Base-by-base conservation (phyloP, 768 basidiomycete species). In the Xerocomus potaroensis region DNA sequence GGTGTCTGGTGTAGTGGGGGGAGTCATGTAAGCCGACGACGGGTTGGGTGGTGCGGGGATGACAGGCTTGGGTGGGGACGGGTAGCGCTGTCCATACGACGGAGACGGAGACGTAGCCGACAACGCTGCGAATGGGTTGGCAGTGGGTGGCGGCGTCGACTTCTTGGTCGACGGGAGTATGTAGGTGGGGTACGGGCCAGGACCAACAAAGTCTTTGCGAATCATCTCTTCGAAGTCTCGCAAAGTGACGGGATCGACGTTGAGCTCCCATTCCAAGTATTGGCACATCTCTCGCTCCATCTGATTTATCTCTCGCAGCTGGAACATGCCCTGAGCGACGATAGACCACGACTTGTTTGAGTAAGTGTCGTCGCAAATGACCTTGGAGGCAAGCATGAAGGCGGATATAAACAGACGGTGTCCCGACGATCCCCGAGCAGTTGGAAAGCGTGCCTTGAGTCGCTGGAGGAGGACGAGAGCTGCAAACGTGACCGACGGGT, bases 311-410 rank as follows among this genome's bases (percentile, higher is more conserved):
- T 87, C 86, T 26, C 79, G 72, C 0, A 87, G 62, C 3, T 73
- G 76, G 58, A 93, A 94, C 80, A 91, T 84, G 23, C 81, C 83
- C 65, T 93, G 89, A 0, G 87, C 91, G 32, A 94, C 91, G 36
- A 93, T 86, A 5, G 81, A 79, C 91, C 91, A 94, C 0, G 86
- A 88, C 62, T 91, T 91, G 77, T 93, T 93, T 14, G 87, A 90
- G 64, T 93, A 94, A 0, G 90, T 93, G 57, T 93, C 91, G 71
- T 94, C 91, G 68, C 91, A 92, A 40, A 91, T 86, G n/a, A 92
- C 86, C 61, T 84, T 84, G 3, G 74, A 77, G 0, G 81, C 74
- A 55, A 84, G 80, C 84, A 87, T 87, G 59, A 86, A 83, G 0
- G 85, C 82, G 0, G 81, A 81, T 12, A 87, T 77, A 58, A 86